Evolutionary conservation across 1,139 yeast species (phyloP), one percentile per base, ranked within the genome.

Genomic region (Nematodospora anomalae): DNA sequence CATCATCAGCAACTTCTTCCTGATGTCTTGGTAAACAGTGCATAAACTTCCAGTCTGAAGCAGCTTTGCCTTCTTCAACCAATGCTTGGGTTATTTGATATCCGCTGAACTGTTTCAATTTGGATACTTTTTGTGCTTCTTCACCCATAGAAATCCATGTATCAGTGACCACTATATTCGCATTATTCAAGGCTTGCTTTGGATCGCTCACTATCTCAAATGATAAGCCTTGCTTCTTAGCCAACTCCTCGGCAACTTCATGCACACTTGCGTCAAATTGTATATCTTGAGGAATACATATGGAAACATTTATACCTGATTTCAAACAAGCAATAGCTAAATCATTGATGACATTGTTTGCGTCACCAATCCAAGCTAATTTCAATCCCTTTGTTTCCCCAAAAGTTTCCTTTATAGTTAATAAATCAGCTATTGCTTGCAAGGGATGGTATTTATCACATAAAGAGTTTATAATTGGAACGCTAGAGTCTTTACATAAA

Each of bases 141-240:
- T 92, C 92, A 42, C 98, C 98, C 98, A 92, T 92, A 1, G 97
- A 90, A 25, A 92, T 80, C 82, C 96, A 92, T 4, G 98, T 92
- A 53, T 92, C 98, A n/a, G 98, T 92, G 33, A 92, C 98, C 15
- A 92, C 61, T 26, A 92, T 71, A 55, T 90, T 79, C 3, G 98
- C 89, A 45, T 73, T 70, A 36, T 72, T 69, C 40, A 88, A 78
- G 1, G 97, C 96, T 12, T 56, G 67, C 12, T 65, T 53, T 3
- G 98, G 95, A 51, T 86, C 88, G 50, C 83, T 79, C 4, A 84
- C 75, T n/a, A 81, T 58, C 46, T 76, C 79, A 41, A 88, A 73
- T 0, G 66, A 52, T 21, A 85, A 74, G 14, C 80, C 77, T 25
- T 74, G 71, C 40, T 70, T 76, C 10, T 59, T 47, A 3, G 83